Percentiles rank a stretch among this genome's conserved stretches.
phyloP scores from a whole-genome alignment of 768 basidiomycete species.

The Crassisporium funariophilum region DNA sequence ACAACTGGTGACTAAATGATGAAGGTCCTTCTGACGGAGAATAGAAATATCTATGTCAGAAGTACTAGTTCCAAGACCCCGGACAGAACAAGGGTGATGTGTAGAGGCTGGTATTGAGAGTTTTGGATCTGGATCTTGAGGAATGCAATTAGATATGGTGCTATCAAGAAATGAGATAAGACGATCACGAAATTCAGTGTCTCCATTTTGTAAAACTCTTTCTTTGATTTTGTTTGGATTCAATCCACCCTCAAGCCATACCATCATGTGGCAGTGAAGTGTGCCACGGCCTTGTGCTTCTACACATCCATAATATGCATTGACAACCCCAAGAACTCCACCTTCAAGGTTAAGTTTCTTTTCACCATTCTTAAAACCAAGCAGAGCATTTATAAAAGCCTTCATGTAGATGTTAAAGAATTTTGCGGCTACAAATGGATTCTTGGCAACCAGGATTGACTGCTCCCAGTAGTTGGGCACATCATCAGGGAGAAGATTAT shows the following conservation, averaged over 20 bases:
- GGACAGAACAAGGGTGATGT: constrained; percentile 16
- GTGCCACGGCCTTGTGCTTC: constrained; percentile 42
- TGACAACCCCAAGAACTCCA: constrained; percentile 34
- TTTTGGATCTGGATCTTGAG: background rate
- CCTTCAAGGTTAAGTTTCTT: constrained; percentile 10
- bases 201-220: constrained; percentile 1
- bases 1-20: constrained; percentile 22
- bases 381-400: constrained; percentile 31
- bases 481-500: constrained; percentile 27
- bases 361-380: constrained; percentile 21
- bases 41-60: background rate
- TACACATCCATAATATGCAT: constrained; percentile 41
- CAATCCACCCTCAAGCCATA: constrained; percentile 39
- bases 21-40: constrained; percentile 7
- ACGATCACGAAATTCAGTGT: constrained; percentile 6
- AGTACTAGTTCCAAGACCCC: background rate
- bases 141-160: constrained; percentile 10
- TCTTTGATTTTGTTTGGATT: constrained; percentile 31
- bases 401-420: constrained; percentile 46
- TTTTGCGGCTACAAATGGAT: constrained; percentile 40
- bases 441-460: constrained; percentile 34
- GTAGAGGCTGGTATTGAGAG: background rate
- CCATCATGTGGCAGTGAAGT: constrained; percentile 42
- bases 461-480: constrained; percentile 35
- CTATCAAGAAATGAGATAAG: constrained; percentile 14